phyloP scores from a whole-genome alignment of 2,329 filamentous ascomycete genomes.

The Colletotrichum truncatum region DNA sequence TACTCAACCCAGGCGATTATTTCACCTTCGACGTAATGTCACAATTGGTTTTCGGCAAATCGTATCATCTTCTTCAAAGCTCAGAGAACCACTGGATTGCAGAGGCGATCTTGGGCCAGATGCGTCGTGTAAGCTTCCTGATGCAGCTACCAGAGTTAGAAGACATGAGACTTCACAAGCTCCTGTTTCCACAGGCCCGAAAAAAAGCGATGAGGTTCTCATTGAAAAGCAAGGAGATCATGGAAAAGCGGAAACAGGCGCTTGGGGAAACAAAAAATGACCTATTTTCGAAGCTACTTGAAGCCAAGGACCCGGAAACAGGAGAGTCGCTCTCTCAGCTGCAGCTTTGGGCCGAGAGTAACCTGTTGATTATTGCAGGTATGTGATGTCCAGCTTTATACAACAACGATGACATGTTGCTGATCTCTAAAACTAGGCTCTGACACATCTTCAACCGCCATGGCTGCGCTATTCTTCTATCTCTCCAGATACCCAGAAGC shows the following conservation, averaged over 20 bases:
- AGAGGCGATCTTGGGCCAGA: not conserved
- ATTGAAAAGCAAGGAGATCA: not conserved
- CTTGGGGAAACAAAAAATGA: not conserved
- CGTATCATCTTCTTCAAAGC: not conserved
- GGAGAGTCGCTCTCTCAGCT: conserved; percentile 2
- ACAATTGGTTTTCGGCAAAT: conserved; percentile 3
- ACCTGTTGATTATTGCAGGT: conserved; percentile 13
- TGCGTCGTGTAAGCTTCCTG: conserved; percentile 2
- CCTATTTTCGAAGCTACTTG: not conserved
- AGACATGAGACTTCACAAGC: not conserved
- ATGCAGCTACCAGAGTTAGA: conserved; percentile 9
- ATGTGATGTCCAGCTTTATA: not conserved
- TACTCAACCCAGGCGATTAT: not conserved
- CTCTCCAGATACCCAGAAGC: conserved; percentile 1
- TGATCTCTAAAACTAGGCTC: not conserved
- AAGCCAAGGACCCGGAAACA: conserved; percentile 10
- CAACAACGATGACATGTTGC: too few relatives aligned
- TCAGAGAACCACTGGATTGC: conserved; percentile 1
- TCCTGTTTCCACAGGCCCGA: not conserved
- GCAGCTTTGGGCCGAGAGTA: conserved; percentile 18
- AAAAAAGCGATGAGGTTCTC: not conserved
- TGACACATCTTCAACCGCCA: conserved; percentile 12
- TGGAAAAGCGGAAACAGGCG: not conserved
- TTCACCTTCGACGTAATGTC: conserved; percentile 16
- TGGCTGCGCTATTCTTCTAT: conserved; percentile 18